phyloP scores from a whole-genome alignment of 2,329 filamentous ascomycete genomes.

The Corynespora cassiicola region DNA sequence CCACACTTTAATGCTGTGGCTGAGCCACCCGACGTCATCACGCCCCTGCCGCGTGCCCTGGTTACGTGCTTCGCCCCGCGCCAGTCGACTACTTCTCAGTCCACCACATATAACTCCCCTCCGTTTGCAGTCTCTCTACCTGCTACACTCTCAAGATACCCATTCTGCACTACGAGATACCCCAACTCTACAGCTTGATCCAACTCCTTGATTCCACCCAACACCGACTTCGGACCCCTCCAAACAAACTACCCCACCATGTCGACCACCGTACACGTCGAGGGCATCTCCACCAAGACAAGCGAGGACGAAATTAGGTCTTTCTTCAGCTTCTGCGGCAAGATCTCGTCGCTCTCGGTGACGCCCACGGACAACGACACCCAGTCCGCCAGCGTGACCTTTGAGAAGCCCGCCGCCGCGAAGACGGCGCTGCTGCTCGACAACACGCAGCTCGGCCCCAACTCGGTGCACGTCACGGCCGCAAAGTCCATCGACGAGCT shows the following conservation, averaged over 20 bases:
- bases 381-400: constrained; percentile 90
- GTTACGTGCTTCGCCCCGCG: too few species aligned
- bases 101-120: too few species aligned
- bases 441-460: constrained; percentile 87
- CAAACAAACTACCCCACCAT: constrained; percentile 45
- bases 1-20: too few species aligned
- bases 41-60: too few species aligned
- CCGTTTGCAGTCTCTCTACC: too few species aligned
- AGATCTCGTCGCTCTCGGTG: constrained; percentile 84
- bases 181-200: too few species aligned
- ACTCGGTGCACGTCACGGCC: constrained; percentile 79
- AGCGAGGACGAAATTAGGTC: constrained; percentile 90
- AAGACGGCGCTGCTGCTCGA: constrained; percentile 97
- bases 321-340: constrained; percentile 97
- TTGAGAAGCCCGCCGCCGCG: constrained; percentile 95
- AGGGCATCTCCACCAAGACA: constrained; percentile 83
- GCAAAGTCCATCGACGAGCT: constrained; percentile 71
- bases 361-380: constrained; percentile 67
- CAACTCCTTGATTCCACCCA: too few species aligned
- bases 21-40: too few species aligned
- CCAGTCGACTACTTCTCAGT: too few species aligned
- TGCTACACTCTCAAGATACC: too few species aligned
- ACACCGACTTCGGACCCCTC: too few species aligned
- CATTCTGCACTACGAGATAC: too few species aligned
- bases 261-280: constrained; percentile 79